Percentiles rank a stretch among this genome's conserved stretches.
phyloP scores from a whole-genome alignment of 2,329 filamentous ascomycete species.

The Microcyclospora pomicola region DNA sequence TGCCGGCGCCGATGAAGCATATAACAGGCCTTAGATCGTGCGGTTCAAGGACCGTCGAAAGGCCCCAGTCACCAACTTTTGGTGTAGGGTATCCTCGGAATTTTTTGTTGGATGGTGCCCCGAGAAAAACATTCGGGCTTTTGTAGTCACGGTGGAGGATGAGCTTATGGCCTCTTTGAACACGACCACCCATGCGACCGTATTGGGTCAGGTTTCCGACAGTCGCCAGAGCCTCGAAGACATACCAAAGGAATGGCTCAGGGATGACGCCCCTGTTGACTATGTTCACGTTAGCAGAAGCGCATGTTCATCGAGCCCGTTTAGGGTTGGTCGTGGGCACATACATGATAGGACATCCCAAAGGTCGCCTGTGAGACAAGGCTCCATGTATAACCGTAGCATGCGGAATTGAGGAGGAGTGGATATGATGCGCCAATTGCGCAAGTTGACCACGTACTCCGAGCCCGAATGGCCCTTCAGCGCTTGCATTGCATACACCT shows the following conservation, averaged over 20 bases:
- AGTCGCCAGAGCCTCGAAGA: background rate
- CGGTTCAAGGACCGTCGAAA: background rate
- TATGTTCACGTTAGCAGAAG: background rate
- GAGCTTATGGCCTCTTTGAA: background rate
- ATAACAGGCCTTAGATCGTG: too few species aligned
- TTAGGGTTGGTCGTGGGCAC: too few species aligned
- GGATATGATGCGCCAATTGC: too few species aligned
- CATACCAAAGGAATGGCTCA: conserved; percentile 1
- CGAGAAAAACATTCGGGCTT: conserved; percentile 6
- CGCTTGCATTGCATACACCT: too few species aligned
- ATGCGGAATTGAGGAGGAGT: too few species aligned
- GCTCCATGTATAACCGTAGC: too few species aligned
- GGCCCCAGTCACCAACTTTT: conserved; percentile 4
- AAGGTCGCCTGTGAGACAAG: too few species aligned
- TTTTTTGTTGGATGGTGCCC: background rate
- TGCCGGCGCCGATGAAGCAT: too few species aligned
- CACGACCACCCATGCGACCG: background rate
- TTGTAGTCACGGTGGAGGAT: conserved; percentile 3
- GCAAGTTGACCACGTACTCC: too few species aligned
- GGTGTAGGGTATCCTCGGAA: conserved; percentile 1
- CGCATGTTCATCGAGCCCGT: too few species aligned
- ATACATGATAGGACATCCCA: too few species aligned
- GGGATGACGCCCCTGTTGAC: background rate
- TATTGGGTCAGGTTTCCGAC: background rate
- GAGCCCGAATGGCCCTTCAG: too few species aligned